phyloP scores from a whole-genome alignment of 441 rosid genomes.

The Gossypium aridum region DNA sequence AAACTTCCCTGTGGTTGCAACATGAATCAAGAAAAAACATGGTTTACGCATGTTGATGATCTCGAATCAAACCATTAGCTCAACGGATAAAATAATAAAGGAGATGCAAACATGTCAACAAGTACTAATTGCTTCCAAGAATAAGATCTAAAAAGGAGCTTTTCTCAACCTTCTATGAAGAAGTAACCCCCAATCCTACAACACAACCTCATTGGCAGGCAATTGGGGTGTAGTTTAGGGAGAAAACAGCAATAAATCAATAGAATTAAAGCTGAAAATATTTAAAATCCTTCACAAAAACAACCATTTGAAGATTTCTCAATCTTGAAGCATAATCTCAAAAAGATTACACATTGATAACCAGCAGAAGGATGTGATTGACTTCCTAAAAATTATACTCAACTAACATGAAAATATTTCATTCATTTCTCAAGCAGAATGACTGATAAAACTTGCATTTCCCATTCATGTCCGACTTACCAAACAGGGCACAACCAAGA shows the following conservation, averaged over 20 bases:
- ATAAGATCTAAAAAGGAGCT: neutral
- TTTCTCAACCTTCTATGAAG: neutral
- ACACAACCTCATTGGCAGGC: neutral
- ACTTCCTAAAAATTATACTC: neutral
- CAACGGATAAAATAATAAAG: neutral
- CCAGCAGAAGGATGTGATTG: neutral
- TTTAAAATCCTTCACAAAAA: neutral
- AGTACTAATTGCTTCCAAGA: neutral
- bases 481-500: neutral
- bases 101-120: neutral
- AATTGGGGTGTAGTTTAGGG: neutral
- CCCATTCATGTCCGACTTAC: neutral
- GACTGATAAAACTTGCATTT: no score
- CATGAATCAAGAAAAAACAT: neutral
- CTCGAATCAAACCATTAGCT: neutral
- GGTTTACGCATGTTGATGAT: neutral
- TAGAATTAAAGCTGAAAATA: neutral
- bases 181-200: neutral
- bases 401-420: neutral
- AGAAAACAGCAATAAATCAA: neutral
- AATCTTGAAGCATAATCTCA: neutral
- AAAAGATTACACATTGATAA: neutral
- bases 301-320: neutral
- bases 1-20: neutral
- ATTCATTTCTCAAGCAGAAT: neutral